A percentile compares a stretch with the other conserved stretches of the same genome.
phyloP scores from a whole-genome alignment of 768 basidiomycete species.

The Melanogaster broomeanus region DNA sequence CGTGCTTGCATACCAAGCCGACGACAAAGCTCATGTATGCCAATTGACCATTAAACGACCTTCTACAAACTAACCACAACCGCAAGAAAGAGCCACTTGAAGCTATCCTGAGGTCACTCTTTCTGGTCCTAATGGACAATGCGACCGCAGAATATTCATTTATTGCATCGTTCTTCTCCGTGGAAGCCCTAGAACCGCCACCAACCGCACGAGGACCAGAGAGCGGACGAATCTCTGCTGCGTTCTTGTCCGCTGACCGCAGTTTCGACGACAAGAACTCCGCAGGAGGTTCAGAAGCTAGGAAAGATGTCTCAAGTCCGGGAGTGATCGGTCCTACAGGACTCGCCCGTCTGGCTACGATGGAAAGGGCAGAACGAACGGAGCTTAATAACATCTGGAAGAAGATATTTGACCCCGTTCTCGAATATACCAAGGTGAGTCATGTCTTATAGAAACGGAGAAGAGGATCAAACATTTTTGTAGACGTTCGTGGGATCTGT shows the following conservation, averaged over 20 bases:
- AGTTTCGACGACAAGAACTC: slow-evolving; percentile 43
- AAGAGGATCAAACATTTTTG: background rate
- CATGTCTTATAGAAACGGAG: background rate
- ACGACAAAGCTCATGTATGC: slow-evolving; percentile 84
- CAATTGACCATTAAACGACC: background rate
- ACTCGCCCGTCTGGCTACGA: slow-evolving; percentile 31
- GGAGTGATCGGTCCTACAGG: slow-evolving; percentile 24
- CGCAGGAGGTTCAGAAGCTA: slow-evolving; percentile 53
- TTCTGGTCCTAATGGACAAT: slow-evolving; percentile 94
- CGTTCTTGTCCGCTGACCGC: slow-evolving; percentile 44
- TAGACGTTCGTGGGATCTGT: slow-evolving; percentile 70
- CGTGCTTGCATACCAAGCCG: slow-evolving; percentile 84
- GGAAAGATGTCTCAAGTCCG: slow-evolving; percentile 30
- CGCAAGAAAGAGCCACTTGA: slow-evolving; percentile 80
- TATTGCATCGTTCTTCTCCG: slow-evolving; percentile 78
- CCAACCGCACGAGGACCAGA: slow-evolving; percentile 37
- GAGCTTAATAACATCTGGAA: slow-evolving; percentile 79
- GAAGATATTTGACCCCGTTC: slow-evolving; percentile 86
- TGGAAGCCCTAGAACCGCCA: slow-evolving; percentile 23
- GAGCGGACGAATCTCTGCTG: slow-evolving; percentile 34
- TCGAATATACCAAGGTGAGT: slow-evolving; percentile 80
- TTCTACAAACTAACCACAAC: slow-evolving; percentile 12
- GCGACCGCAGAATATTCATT: slow-evolving; percentile 92
- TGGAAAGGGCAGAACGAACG: slow-evolving; percentile 60
- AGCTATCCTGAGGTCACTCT: slow-evolving; percentile 78